These are phyloP conservation scores for Coemansia sp. DNA, from an alignment of 192 early-diverging fungal species.

Conservation along the genomic window DNA sequence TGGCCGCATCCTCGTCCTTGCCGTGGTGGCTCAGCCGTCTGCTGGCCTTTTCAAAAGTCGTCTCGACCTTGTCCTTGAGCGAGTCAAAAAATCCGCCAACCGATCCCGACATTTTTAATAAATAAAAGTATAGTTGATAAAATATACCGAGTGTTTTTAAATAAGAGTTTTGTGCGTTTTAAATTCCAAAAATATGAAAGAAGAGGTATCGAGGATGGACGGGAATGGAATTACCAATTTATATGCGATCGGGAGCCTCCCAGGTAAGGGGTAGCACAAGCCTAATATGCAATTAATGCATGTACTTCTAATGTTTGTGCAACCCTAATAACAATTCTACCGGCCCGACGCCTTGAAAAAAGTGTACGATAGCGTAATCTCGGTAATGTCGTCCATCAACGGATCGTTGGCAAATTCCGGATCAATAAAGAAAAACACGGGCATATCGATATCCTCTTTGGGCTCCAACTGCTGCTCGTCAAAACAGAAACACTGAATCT, in stretches of 20 bases:
- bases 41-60: conserved; percentile 33
- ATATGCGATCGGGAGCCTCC: background rate
- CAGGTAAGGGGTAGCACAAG: background rate
- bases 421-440: conserved; percentile 97
- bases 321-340: background rate
- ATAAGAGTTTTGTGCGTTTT: background rate
- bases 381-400: conserved; percentile 89
- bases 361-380: conserved; percentile 91
- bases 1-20: conserved; percentile 9
- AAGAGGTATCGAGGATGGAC: background rate
- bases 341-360: conserved; percentile 76
- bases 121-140: background rate
- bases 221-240: background rate
- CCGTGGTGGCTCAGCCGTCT: conserved; percentile 39
- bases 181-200: background rate
- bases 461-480: conserved; percentile 93
- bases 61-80: conserved; percentile 47
- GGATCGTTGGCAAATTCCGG: conserved; percentile 95
- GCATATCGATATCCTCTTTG: conserved; percentile 92
- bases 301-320: background rate
- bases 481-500: conserved; percentile 99
- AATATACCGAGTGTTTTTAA: background rate
- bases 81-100: conserved; percentile 28
- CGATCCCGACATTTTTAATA: conserved; percentile 7
- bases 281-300: background rate